Conservation (phyloP, 768 basidiomycete genomes). For the Gelatoporia subvermispora region DNA sequence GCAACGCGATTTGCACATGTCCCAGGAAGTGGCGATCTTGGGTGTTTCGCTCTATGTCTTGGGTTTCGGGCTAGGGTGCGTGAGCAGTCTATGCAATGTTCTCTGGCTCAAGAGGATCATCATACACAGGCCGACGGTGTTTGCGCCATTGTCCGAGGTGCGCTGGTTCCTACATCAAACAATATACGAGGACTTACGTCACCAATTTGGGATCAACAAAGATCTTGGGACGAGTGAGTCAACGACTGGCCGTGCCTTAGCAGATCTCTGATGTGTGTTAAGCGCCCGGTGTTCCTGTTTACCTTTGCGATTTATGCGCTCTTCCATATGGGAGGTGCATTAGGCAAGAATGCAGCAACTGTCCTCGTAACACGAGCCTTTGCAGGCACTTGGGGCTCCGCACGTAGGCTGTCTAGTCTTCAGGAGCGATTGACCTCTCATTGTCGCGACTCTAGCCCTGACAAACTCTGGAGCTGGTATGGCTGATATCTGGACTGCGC, state of each 20-base stretch:
- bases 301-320: conserved; percentile 46
- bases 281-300: conserved; percentile 52
- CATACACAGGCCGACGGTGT: conserved; percentile 40
- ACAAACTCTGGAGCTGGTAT: conserved; percentile 57
- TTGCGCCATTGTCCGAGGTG: conserved; percentile 57
- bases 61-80: conserved; percentile 56
- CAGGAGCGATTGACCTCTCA: background rate
- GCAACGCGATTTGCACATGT: conserved; percentile 41
- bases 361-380: conserved; percentile 49
- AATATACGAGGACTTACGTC: too few relatives aligned
- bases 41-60: conserved; percentile 61
- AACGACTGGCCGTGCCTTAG: background rate
- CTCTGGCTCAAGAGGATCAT: background rate
- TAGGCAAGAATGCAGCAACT: conserved; percentile 43
- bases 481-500: conserved; percentile 53
- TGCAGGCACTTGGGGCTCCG: conserved; percentile 55
- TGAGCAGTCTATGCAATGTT: background rate
- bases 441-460: conserved; percentile 33
- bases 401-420: conserved; percentile 33
- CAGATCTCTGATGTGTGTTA: background rate
- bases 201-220: too few relatives aligned
- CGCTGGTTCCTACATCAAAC: too few relatives aligned
- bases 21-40: conserved; percentile 48
- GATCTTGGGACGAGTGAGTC: conserved; percentile 41
- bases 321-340: conserved; percentile 50